Conservation (phyloP, 2,329 filamentous ascomycete genomes). For the Decorospora gaudefroyi region DNA sequence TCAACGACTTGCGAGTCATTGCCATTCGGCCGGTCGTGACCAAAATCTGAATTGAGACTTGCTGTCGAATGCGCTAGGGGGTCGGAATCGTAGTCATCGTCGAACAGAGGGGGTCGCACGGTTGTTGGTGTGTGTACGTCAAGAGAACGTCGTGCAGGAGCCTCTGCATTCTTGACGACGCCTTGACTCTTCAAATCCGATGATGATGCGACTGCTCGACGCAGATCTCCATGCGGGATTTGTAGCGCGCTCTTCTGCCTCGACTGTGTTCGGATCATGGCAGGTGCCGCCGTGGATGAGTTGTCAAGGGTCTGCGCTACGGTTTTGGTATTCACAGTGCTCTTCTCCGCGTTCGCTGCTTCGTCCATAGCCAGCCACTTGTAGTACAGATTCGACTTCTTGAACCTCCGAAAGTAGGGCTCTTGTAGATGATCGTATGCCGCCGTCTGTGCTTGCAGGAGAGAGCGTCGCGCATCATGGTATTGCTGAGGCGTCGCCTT, state of each 20-base stretch:
- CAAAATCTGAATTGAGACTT: constrained; percentile 72
- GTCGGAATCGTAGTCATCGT: constrained; percentile 77
- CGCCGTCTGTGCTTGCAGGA: constrained; percentile 79
- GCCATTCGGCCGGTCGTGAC: constrained; percentile 49
- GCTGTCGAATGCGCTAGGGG: constrained; percentile 75
- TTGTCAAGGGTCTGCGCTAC: constrained; percentile 38
- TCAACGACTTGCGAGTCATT: constrained; percentile 82
- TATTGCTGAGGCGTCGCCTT: constrained; percentile 80
- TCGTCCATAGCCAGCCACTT: constrained; percentile 94
- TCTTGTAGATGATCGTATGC: constrained; percentile 84
- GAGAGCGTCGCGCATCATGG: constrained; percentile 75
- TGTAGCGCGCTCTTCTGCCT: constrained; percentile 47
- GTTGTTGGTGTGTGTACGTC: constrained; percentile 62
- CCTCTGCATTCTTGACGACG: constrained; percentile 52
- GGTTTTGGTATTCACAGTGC: constrained; percentile 31
- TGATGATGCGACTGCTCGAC: constrained; percentile 64
- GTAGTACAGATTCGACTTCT: constrained; percentile 90
- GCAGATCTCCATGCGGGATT: constrained; percentile 55
- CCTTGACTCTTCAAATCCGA: constrained; percentile 60
- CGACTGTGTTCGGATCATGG: constrained; percentile 54
- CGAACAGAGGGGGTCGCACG: constrained; percentile 67
- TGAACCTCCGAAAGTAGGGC: constrained; percentile 81
- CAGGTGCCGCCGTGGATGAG: constrained; percentile 34
- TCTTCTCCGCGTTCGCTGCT: constrained; percentile 46
- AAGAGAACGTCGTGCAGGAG: constrained; percentile 66